Base-by-base conservation (phyloP, 768 basidiomycete species). In the Collybia sp. region DNA sequence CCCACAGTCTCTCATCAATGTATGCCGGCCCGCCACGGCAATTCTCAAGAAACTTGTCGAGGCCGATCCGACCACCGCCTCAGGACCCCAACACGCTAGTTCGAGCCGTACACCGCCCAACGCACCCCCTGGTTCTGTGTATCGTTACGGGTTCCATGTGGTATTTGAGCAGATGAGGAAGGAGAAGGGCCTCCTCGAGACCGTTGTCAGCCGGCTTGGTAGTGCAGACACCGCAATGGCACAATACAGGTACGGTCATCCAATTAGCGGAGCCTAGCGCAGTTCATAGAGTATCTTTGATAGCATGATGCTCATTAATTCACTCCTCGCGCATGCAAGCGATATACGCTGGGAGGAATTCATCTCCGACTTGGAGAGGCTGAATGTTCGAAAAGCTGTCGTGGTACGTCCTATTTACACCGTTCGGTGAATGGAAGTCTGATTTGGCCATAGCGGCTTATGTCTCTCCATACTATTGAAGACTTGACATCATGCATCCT, bases 301-400 rank as follows among this genome's bases (percentile, higher is more conserved):
- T 53, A 91, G 90, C 51, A 83, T 95, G 80, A 90, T 88, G 82
- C 69, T 95, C 54, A 88, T 95, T 55, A 93, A 93, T 58, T 88
- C 90, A 6, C 70, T 94, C 9, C 61, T 94, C 46, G 76, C 84
- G 6, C 85, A 91, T 56, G 88, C 82, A n/a, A 84, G 74, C 40
- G 88, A 92, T 56, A 64, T 66, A 1, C 74, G 80, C 48, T 93
- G 89, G 86, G 82, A 87, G 41, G 82, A 85, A 51, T 88, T 93
- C 58, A 82, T 85, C 42, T 65, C 71, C 17, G 82, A 88, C 45
- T 65, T 93, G 6, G 89, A 93, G 55, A 72, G 75, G 40, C 60
- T 93, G 43, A 88, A 87, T 54, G 82, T 90, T 19, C 77, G 85
- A 45, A 88, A 84, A 61, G 88, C 88, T 10, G 88, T 92, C 41